Conservation (phyloP, 805 yeast species). For the Candida xyloterini region DNA sequence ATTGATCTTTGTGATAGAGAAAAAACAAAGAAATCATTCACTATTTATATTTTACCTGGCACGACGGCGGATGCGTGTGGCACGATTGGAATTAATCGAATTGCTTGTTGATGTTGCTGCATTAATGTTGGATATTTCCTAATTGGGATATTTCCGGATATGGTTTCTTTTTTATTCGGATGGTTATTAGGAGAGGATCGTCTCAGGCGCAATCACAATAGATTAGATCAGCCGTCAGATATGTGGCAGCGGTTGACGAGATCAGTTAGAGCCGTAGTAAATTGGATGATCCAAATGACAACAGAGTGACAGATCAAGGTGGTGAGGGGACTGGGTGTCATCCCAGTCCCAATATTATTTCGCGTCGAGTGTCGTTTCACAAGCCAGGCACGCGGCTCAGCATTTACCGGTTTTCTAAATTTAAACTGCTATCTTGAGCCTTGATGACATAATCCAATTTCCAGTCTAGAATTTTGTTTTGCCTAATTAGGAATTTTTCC, state of each 20-base stretch:
- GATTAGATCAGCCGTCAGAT: not conserved
- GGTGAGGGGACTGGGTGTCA: too few relatives aligned
- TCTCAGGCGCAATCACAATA: not conserved
- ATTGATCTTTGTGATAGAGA: slow-evolving; percentile 1
- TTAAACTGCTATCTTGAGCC: not conserved
- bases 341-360: too few relatives aligned
- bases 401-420: not conserved
- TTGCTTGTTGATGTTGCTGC: slow-evolving; percentile 5
- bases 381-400: slow-evolving; percentile 11
- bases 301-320: too few relatives aligned
- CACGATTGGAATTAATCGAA: slow-evolving; percentile 1
- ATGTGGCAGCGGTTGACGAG: too few relatives aligned
- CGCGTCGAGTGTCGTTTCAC: not conserved
- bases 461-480: slow-evolving; percentile 9
- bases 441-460: slow-evolving; percentile 5
- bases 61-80: slow-evolving; percentile 3
- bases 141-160: slow-evolving; percentile 1
- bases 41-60: slow-evolving; percentile 9
- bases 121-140: not conserved
- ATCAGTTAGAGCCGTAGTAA: too few relatives aligned
- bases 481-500: slow-evolving; percentile 2
- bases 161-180: not conserved
- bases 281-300: too few relatives aligned
- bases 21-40: slow-evolving; percentile 3
- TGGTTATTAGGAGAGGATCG: too few relatives aligned